phyloP scores from a whole-genome alignment of 2,329 filamentous ascomycete genomes.

The Neophaeococcomyces aloes region DNA sequence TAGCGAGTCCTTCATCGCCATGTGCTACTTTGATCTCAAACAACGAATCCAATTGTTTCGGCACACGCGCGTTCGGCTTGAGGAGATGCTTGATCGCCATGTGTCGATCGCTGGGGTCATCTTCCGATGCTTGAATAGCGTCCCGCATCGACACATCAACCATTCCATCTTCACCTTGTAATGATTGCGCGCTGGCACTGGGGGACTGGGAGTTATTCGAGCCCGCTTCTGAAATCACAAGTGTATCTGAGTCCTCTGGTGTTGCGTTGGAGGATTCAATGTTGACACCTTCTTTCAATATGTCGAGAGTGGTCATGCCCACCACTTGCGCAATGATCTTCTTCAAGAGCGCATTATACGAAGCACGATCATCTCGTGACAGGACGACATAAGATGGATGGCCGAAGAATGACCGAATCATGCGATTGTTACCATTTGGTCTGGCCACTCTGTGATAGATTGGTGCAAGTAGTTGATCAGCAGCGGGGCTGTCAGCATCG shows the following conservation, averaged over 20 bases:
- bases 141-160: constrained; percentile 84
- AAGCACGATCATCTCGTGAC: constrained; percentile 58
- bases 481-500: constrained; percentile 32
- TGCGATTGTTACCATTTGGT: constrained; percentile 20
- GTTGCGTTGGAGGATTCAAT: constrained; percentile 41
- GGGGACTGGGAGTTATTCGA: constrained; percentile 55
- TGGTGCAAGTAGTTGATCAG: constrained; percentile 38
- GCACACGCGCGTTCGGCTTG: constrained; percentile 48
- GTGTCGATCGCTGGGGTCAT: constrained; percentile 20
- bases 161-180: constrained; percentile 81
- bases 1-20: constrained; percentile 51
- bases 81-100: constrained; percentile 23
- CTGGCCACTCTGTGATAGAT: constrained; percentile 35
- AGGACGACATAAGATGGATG: constrained; percentile 57
- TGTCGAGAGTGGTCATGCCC: constrained; percentile 61
- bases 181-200: constrained; percentile 59
- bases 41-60: constrained; percentile 54
- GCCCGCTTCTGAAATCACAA: constrained; percentile 52
- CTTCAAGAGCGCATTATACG: constrained; percentile 62
- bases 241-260: constrained; percentile 54
- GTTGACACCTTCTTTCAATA: constrained; percentile 43
- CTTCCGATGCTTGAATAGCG: constrained; percentile 31
- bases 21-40: constrained; percentile 65
- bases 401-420: constrained; percentile 29
- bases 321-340: constrained; percentile 70